phyloP scores from a whole-genome alignment of 179 eudicot species.

The Nepenthes alata region DNA sequence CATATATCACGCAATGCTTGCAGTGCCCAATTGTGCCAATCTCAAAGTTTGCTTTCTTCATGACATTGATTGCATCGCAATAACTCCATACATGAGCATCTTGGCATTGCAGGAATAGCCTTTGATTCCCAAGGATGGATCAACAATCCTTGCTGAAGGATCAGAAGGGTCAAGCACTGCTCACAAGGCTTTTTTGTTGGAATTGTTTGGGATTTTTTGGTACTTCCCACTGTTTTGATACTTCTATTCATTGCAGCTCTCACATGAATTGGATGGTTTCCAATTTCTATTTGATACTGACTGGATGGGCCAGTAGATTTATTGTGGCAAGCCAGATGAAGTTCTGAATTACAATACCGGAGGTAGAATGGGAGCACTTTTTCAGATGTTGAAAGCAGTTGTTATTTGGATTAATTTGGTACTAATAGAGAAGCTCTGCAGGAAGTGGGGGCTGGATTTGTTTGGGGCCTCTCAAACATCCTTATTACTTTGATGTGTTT shows the following conservation, averaged over 20 bases:
- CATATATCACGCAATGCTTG: conserved; percentile 28
- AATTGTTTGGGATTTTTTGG: conserved; percentile 71
- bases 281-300: conserved; percentile 93
- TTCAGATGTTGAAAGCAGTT: conserved; percentile 85
- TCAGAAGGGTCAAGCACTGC: conserved; percentile 32
- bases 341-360: conserved; percentile 58
- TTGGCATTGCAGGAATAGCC: conserved; percentile 70
- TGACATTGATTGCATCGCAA: conserved; percentile 52
- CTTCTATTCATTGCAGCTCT: conserved; percentile 71
- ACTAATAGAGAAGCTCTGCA: conserved; percentile 82
- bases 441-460: conserved; percentile 71
- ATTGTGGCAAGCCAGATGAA: conserved; percentile 70
- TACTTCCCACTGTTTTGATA: conserved; percentile 72
- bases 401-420: conserved; percentile 71
- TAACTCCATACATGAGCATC: conserved; percentile 72
- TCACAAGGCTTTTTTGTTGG: conserved; percentile 93
- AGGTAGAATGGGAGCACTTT: conserved; percentile 89
- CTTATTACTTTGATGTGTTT: conserved; percentile 31
- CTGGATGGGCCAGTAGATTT: conserved; percentile 97
- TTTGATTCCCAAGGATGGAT: conserved; percentile 14
- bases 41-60: conserved; percentile 78
- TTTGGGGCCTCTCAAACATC: conserved; percentile 88
- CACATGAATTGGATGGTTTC: conserved; percentile 98
- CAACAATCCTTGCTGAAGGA: conserved; percentile 18
- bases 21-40: conserved; percentile 63